Evolutionary conservation across 2,329 filamentous ascomycete genomes (phyloP).

Genomic region (Huntiella abstrusa): DNA sequence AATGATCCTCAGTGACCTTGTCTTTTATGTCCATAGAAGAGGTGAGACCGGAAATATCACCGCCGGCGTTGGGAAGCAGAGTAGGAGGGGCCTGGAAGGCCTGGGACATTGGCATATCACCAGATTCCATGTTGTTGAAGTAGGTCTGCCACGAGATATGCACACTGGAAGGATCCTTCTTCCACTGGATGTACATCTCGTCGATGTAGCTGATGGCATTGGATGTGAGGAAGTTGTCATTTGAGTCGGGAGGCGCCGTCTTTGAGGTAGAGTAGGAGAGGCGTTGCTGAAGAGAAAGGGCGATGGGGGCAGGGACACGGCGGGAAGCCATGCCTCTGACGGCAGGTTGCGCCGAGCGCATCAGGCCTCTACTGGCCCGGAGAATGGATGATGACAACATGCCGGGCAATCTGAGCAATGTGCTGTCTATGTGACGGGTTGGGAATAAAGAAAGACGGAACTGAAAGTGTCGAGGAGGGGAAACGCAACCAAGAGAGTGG

Average conservation of each 20-base stretch:
- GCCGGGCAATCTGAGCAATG: neutral
- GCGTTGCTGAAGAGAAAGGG: constrained; percentile 23
- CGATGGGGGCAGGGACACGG: constrained; percentile 28
- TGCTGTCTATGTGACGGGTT: neutral
- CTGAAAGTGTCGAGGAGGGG: constrained; percentile 1
- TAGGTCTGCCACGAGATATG: constrained; percentile 98
- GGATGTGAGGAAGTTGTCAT: constrained; percentile 89
- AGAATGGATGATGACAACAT: constrained; percentile 12
- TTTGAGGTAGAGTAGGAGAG: constrained; percentile 29
- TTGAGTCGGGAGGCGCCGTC: constrained; percentile 50
- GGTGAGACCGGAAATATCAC: constrained; percentile 55
- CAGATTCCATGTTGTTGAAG: constrained; percentile 98
- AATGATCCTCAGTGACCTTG: constrained; percentile 70
- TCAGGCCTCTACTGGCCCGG: constrained; percentile 41
- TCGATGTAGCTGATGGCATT: constrained; percentile 98
- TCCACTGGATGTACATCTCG: constrained; percentile 99
- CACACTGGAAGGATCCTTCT: constrained; percentile 76
- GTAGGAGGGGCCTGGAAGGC: constrained; percentile 93
- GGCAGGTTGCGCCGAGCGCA: constrained; percentile 28
- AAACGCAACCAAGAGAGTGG: constrained; percentile 4
- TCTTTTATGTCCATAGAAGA: constrained; percentile 53
- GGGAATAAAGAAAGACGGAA: neutral
- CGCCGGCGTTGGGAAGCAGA: constrained; percentile 64
- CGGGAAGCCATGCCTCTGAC: constrained; percentile 27
- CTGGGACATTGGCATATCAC: constrained; percentile 92